Conservation (phyloP, 192 early-diverging fungal genomes). For the Phycomyces blakesleeanus region DNA sequence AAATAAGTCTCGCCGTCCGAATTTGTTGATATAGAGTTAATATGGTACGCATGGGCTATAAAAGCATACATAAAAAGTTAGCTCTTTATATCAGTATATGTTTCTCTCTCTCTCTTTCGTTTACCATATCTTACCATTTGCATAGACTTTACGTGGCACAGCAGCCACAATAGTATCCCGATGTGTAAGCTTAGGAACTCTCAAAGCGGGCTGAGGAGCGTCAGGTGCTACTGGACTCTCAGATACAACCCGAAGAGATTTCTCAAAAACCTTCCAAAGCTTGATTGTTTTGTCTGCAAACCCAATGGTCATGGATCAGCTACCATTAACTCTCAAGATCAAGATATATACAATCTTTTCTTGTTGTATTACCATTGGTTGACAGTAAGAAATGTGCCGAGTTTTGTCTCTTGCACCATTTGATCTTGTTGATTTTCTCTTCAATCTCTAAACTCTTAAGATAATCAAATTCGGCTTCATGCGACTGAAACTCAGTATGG, state of each 20-base stretch:
- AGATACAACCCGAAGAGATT: constrained; percentile 90
- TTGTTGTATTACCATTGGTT: constrained; percentile 73
- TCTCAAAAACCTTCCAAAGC: constrained; percentile 99
- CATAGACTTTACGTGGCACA: constrained; percentile 91
- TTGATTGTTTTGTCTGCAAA: constrained; percentile 85
- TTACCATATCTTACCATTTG: constrained; percentile 52
- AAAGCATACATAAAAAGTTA: too few relatives aligned
- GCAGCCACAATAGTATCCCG: constrained; percentile 97
- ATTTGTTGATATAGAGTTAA: constrained; percentile 99
- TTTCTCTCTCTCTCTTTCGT: too few relatives aligned
- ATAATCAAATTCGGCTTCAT: constrained; percentile 99
- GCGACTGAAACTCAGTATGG: constrained; percentile 98
- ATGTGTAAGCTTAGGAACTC: constrained; percentile 83
- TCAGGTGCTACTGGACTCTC: constrained; percentile 72
- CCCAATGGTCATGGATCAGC: not conserved
- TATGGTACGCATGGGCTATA: constrained; percentile 96
- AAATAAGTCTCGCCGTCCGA: constrained; percentile 98
- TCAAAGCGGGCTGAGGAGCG: constrained; percentile 38
- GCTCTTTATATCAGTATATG: too few relatives aligned
- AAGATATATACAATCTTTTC: not conserved
- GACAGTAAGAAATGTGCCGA: constrained; percentile 94
- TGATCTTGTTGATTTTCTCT: constrained; percentile 99
- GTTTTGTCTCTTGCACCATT: constrained; percentile 97
- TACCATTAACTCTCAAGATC: not conserved
- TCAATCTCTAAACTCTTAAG: constrained; percentile 99